These are phyloP conservation scores for Tetradesmus lagerheimii DNA, from an alignment of 139 green algal species.

Conservation along the genomic window DNA sequence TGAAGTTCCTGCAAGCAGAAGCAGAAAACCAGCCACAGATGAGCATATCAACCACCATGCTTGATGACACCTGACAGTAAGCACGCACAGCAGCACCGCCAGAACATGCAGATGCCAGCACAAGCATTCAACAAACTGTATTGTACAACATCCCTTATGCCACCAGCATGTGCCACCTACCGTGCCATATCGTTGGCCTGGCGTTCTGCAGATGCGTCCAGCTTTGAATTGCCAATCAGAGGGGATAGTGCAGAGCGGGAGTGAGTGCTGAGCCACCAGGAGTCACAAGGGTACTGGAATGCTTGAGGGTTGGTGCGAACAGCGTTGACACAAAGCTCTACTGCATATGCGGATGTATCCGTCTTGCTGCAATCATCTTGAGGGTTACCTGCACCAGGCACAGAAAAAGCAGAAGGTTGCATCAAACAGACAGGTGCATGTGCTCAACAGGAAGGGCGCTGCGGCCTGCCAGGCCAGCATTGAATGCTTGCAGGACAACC, in stretches of 20 bases:
- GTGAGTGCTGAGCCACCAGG: neutral
- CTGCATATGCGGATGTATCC: conserved; percentile 11
- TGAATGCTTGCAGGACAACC: too few relatives aligned
- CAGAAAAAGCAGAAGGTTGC: neutral
- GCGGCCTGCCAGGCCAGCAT: too few relatives aligned
- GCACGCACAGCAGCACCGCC: too few relatives aligned
- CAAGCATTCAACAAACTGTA: neutral
- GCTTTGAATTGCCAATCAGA: neutral
- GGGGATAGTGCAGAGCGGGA: neutral
- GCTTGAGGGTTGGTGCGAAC: conserved; percentile 1
- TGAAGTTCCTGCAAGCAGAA: conserved; percentile 9
- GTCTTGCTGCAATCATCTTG: neutral
- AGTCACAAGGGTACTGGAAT: neutral
- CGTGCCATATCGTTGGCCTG: conserved; percentile 19
- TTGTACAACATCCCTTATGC: neutral
- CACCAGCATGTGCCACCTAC: neutral
- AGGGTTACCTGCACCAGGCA: neutral
- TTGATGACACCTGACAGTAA: too few relatives aligned
- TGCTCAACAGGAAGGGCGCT: too few relatives aligned
- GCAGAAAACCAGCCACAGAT: neutral
- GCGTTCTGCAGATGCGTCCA: neutral
- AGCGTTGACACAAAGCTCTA: conserved; percentile 14
- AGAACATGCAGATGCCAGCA: too few relatives aligned
- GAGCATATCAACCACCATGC: too few relatives aligned
- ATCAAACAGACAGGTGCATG: too few relatives aligned